Evolutionary conservation across 345 rosid genomes (phyloP), one percentile per base, ranked within the genome.

Genomic region (Kernera saxatilis): DNA sequence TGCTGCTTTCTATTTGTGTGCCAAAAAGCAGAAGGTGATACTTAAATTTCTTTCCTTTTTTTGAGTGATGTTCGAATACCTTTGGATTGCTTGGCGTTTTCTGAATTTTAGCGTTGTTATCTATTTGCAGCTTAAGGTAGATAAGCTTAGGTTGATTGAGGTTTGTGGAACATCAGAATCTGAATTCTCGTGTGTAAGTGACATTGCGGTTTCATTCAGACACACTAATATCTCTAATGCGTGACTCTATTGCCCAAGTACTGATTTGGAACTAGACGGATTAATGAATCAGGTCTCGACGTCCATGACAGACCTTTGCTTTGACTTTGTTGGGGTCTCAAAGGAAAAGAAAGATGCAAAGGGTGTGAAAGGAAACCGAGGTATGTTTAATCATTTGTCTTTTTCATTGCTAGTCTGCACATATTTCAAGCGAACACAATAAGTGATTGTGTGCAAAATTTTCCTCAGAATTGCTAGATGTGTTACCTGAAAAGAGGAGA

Each of bases 81-180:
- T 25, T 46, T 50, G 18, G 19, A 14, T 29, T 7, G 44, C 17
- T 46, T 49, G 8, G 15, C 2, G 23, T 22, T 5, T 5, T 54
- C 15, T 61, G 19, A 45, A 12, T 9, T 33, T 70, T 39, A 4
- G 7, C 27, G 61, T 8, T 45, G 48, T 17, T 30, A 26, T 64
- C 56, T 12, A 5, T 49, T 45, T 79, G 60, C 91, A 94, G 98
- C 93, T 94, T 13, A 94, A 87, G 84, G 73, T 88, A 26, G 99
- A 94, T 74, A 94, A 88, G 72, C 61, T 74, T 49, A 91, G 82
- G 83, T 55, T 94, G 84, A 91, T 89, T 37, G 98, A 94, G 63
- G 90, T 88, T 55, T 91, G 98, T 59, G 99, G 99, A 30, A 84
- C 93, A 33, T 85, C 97, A 49, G 97, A 91, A 78, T 66, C 91